Evolutionary conservation across 257 asterid genomes (phyloP).

Genomic region (Solanum bukasovii): DNA sequence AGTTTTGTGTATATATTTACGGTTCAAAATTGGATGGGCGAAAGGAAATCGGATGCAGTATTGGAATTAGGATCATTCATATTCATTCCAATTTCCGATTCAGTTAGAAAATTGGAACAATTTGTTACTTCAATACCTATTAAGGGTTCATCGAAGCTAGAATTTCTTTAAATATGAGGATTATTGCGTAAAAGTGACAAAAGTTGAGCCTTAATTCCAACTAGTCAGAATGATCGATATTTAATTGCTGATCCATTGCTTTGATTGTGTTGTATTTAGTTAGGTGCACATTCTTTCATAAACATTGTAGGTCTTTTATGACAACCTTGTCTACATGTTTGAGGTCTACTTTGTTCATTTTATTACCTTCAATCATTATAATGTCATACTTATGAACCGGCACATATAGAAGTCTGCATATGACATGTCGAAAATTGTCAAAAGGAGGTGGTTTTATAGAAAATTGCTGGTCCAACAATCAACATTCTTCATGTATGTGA

Average conservation of each 20-base stretch:
- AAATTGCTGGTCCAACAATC: not conserved
- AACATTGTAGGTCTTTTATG: not conserved
- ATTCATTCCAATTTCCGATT: not conserved
- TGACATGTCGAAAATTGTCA: not conserved
- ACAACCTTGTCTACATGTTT: not conserved
- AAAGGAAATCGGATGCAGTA: not conserved
- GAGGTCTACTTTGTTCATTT: not conserved
- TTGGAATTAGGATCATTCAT: not conserved
- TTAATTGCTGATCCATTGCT: not conserved
- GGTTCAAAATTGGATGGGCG: not conserved
- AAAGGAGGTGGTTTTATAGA: not conserved
- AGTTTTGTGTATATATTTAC: not conserved
- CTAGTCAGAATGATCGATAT: not conserved
- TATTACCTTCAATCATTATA: not conserved
- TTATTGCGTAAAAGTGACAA: not conserved
- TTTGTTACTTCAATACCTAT: not conserved
- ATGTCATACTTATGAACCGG: not conserved
- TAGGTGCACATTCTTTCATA: not conserved
- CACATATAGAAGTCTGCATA: not conserved
- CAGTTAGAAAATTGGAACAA: not conserved
- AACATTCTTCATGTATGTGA: not conserved
- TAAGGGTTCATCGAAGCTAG: not conserved
- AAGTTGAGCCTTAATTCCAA: not conserved
- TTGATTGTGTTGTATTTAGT: not conserved
- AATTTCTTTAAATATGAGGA: not conserved